Percentiles rank a stretch among this genome's conserved stretches.
These are phyloP conservation scores for Curvularia sp. DNA, from an alignment of 2,329 filamentous ascomycete species.

Conservation along the genomic window DNA sequence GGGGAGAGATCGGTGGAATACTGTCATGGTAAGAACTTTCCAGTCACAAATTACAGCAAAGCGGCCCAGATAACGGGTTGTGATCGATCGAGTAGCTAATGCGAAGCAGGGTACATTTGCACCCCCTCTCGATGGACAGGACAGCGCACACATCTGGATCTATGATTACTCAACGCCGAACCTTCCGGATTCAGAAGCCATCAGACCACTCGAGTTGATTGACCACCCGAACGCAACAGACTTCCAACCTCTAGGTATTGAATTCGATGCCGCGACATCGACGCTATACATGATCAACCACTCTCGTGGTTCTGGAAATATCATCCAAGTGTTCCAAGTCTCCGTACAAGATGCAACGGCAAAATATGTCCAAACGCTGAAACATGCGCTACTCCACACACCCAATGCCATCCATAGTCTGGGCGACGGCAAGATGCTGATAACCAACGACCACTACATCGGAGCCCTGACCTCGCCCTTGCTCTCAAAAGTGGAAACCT, in stretches of 20 bases:
- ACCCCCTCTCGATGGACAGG: constrained; percentile 10
- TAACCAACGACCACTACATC: constrained; percentile 56
- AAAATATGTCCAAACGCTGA: constrained; percentile 41
- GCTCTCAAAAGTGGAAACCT: constrained; percentile 52
- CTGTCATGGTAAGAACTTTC: constrained; percentile 52
- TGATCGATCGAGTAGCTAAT: not conserved
- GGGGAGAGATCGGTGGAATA: constrained; percentile 55
- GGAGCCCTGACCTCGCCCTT: constrained; percentile 31
- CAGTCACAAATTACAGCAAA: not conserved
- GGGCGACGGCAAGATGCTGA: constrained; percentile 42
- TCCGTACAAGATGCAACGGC: constrained; percentile 31
- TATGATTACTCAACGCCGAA: constrained; percentile 48
- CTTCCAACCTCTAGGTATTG: constrained; percentile 55
- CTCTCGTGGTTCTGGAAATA: constrained; percentile 38
- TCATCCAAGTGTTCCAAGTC: constrained; percentile 45
- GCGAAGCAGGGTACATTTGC: constrained; percentile 41
- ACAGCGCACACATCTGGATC: constrained; percentile 48
- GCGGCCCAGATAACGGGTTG: not conserved
- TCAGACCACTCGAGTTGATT: constrained; percentile 37
- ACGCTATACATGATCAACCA: constrained; percentile 54
- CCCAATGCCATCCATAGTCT: constrained; percentile 53
- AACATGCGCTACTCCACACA: constrained; percentile 42
- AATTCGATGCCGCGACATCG: constrained; percentile 44
- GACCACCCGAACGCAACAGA: constrained; percentile 37
- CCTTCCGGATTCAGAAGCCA: constrained; percentile 22